A percentile compares a stretch with the other conserved stretches of the same genome.
Evolutionary conservation across 2,329 filamentous ascomycete species (phyloP).

Genomic region (Ramularia endophylla): DNA sequence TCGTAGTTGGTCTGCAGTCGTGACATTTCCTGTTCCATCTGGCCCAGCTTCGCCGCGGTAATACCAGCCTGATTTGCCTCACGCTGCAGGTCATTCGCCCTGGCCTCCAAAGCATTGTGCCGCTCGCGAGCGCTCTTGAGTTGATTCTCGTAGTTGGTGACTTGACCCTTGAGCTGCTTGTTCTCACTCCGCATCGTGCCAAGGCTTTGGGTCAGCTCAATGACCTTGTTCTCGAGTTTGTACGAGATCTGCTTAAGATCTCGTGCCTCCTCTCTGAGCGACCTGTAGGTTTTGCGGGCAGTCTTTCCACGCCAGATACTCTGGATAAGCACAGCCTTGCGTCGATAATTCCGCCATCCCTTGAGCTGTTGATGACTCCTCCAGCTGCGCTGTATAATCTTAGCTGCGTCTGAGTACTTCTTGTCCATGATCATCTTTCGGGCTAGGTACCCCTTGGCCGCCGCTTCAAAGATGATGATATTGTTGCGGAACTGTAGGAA

Average conservation of each 20-base stretch:
- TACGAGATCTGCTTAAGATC: conserved; percentile 99
- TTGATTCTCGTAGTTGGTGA: conserved; percentile 93
- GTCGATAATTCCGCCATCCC: conserved; percentile 81
- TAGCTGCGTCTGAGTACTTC: conserved; percentile 82
- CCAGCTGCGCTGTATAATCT: conserved; percentile 87
- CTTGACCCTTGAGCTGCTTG: conserved; percentile 77
- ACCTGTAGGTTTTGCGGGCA: conserved; percentile 83
- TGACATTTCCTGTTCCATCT: conserved; percentile 94
- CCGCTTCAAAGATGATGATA: conserved; percentile 80
- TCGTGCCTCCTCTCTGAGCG: conserved; percentile 85
- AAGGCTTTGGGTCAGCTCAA: conserved; percentile 90
- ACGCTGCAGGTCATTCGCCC: conserved; percentile 88
- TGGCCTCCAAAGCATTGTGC: conserved; percentile 81
- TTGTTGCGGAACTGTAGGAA: conserved; percentile 76
- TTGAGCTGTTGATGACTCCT: conserved; percentile 71
- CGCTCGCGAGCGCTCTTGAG: conserved; percentile 93
- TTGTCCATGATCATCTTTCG: conserved; percentile 92
- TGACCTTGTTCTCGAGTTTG: conserved; percentile 99
- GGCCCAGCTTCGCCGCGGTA: conserved; percentile 78
- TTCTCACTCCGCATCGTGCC: conserved; percentile 93
- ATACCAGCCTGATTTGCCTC: conserved; percentile 98
- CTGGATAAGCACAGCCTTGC: conserved; percentile 83
- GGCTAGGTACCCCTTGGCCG: conserved; percentile 85
- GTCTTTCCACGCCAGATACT: conserved; percentile 83
- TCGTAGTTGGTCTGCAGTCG: conserved; percentile 84